Percentiles rank a stretch among this genome's conserved stretches.
These are phyloP conservation scores for Arthrobotrys musiformis DNA, from an alignment of 2,329 filamentous ascomycete genomes.

Conservation along the genomic window DNA sequence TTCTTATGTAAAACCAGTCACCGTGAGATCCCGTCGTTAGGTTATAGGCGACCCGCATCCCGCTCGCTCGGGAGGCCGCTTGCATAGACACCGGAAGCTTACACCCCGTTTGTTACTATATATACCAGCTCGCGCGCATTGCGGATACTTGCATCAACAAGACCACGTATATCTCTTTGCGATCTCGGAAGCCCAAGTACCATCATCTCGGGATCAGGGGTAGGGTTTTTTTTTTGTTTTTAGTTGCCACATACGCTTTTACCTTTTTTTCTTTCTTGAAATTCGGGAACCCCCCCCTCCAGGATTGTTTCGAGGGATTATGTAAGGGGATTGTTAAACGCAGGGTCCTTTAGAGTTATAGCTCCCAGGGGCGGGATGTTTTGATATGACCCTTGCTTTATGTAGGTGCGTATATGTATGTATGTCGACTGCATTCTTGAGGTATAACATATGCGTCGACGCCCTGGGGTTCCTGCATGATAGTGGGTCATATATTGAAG, in stretches of 20 bases:
- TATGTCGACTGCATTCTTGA: background rate
- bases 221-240: too few species aligned
- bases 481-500: background rate
- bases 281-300: too few species aligned
- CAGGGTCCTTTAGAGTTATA: background rate
- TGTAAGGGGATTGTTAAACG: background rate
- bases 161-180: background rate
- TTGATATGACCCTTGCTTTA: background rate
- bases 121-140: background rate
- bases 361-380: background rate
- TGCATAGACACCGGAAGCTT: background rate
- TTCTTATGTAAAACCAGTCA: too few species aligned
- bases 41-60: constrained; percentile 12
- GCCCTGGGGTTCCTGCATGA: background rate
- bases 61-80: constrained; percentile 9
- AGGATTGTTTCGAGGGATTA: too few species aligned
- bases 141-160: constrained; percentile 25
- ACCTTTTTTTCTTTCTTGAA: background rate
- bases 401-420: background rate
- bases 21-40: background rate
- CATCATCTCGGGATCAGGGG: constrained; percentile 21
- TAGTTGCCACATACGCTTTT: background rate
- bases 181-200: background rate
- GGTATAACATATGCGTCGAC: too few species aligned
- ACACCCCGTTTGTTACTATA: background rate